Conservation (phyloP, 2,329 filamentous ascomycete genomes). For the Coniochaeta sp. region DNA sequence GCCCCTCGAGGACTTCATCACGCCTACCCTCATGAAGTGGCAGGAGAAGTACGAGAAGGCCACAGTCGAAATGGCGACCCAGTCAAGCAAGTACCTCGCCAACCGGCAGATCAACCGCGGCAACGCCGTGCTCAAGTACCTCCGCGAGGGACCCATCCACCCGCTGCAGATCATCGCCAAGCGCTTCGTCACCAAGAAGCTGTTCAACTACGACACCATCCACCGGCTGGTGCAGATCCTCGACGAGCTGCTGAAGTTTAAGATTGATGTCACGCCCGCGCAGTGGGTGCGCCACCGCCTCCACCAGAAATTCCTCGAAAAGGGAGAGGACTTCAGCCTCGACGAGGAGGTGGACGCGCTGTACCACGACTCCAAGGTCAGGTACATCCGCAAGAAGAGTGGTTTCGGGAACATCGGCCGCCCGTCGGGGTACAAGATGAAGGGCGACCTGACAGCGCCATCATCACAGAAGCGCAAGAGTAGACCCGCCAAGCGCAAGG, state of each 20-base stretch:
- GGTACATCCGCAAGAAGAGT: conserved; percentile 39
- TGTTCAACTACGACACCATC: conserved; percentile 49
- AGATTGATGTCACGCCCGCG: conserved; percentile 43
- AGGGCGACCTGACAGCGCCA: conserved; percentile 15
- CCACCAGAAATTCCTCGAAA: conserved; percentile 36
- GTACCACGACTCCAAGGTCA: conserved; percentile 48
- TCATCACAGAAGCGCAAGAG: conserved; percentile 11
- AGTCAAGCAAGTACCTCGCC: conserved; percentile 43
- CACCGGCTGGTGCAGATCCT: conserved; percentile 48
- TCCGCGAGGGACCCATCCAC: conserved; percentile 42
- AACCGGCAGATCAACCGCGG: conserved; percentile 51
- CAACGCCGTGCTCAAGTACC: conserved; percentile 42
- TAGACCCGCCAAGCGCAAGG: conserved; percentile 16
- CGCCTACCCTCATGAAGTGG: conserved; percentile 39
- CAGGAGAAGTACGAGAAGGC: conserved; percentile 36
- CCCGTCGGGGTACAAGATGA: conserved; percentile 39
- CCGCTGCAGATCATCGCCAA: conserved; percentile 51
- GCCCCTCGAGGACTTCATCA: conserved; percentile 33
- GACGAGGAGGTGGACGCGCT: conserved; percentile 44
- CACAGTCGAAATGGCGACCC: conserved; percentile 22
- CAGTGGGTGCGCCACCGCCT: conserved; percentile 53
- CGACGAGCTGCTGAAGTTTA: conserved; percentile 45
- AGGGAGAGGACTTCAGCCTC: conserved; percentile 43
- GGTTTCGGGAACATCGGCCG: conserved; percentile 52
- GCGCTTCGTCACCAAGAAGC: conserved; percentile 35